phyloP scores from a whole-genome alignment of 2,329 filamentous ascomycete species.

The Talaromyces sp. region DNA sequence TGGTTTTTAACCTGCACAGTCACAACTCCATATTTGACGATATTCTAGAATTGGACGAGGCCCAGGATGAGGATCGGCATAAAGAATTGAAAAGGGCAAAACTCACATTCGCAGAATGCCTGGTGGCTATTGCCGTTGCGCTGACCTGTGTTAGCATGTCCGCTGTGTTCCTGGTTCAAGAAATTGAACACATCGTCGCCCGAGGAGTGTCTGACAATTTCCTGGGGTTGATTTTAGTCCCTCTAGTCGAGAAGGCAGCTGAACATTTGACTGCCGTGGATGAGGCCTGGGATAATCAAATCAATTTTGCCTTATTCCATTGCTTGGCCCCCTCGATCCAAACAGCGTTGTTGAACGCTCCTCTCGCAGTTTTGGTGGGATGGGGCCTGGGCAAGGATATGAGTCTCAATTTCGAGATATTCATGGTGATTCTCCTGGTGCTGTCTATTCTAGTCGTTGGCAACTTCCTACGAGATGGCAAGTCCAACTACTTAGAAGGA shows the following conservation, averaged over 20 bases:
- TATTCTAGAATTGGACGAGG: constrained; percentile 71
- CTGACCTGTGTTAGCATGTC: constrained; percentile 72
- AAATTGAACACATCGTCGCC: constrained; percentile 68
- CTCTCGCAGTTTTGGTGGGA: constrained; percentile 78
- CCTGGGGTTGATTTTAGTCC: constrained; percentile 72
- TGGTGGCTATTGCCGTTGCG: constrained; percentile 66
- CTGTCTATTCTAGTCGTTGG: constrained; percentile 84
- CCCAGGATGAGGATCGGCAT: constrained; percentile 65
- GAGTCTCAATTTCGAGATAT: constrained; percentile 82
- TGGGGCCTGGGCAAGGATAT: constrained; percentile 75
- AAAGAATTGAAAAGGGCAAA: constrained; percentile 65
- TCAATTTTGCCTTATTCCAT: constrained; percentile 84
- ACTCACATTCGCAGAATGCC: constrained; percentile 73
- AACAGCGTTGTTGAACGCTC: constrained; percentile 85
- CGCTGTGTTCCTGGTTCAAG: constrained; percentile 70
- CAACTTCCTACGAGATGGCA: constrained; percentile 82
- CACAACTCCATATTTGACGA: constrained; percentile 78
- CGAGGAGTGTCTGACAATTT: constrained; percentile 60
- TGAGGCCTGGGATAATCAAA: constrained; percentile 70
- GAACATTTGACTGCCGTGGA: constrained; percentile 84
- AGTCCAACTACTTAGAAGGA: constrained; percentile 89
- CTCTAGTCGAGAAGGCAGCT: constrained; percentile 82
- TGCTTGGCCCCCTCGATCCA: constrained; percentile 86
- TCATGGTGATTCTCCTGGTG: constrained; percentile 80
- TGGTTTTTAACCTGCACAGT: constrained; percentile 74